Conservation (phyloP, 805 yeast genomes). For the Torulaspora quercuum region DNA sequence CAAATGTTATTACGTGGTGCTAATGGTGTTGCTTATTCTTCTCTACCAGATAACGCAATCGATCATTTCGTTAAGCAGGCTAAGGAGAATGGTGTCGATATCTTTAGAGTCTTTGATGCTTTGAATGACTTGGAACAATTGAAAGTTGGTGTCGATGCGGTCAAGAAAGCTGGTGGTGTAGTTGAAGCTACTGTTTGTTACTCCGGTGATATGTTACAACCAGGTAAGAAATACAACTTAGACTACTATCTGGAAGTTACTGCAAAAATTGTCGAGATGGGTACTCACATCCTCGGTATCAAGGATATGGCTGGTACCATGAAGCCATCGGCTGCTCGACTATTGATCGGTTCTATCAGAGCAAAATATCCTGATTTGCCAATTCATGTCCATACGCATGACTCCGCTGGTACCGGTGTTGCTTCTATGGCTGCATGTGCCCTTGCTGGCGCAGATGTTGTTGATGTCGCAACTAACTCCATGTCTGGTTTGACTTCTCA, state of each 20-base stretch:
- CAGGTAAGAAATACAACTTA: conserved; percentile 93
- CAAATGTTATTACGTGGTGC: conserved; percentile 99
- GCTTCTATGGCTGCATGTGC: conserved; percentile 96
- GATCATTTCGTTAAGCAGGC: conserved; percentile 96
- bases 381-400: conserved; percentile 98
- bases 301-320: conserved; percentile 99
- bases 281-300: conserved; percentile 95
- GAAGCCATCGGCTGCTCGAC: conserved; percentile 88
- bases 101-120: conserved; percentile 97
- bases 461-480: conserved; percentile 95
- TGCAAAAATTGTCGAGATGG: conserved; percentile 82
- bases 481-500: conserved; percentile 99
- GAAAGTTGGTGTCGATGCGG: conserved; percentile 97
- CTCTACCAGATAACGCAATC: conserved; percentile 97
- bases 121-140: conserved; percentile 94
- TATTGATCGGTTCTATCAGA: conserved; percentile 77
- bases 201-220: conserved; percentile 97
- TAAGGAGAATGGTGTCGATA: conserved; percentile 92
- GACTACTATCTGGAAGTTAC: conserved; percentile 81
- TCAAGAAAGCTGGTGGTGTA: conserved; percentile 97
- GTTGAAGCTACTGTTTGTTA: conserved; percentile 98
- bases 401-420: conserved; percentile 99
- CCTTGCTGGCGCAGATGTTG: conserved; percentile 95
- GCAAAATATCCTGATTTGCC: conserved; percentile 88
- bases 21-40: conserved; percentile 97